Base-by-base conservation (phyloP, 2,329 filamentous ascomycete species). In the Ceratocystis cacaofunesta region DNA sequence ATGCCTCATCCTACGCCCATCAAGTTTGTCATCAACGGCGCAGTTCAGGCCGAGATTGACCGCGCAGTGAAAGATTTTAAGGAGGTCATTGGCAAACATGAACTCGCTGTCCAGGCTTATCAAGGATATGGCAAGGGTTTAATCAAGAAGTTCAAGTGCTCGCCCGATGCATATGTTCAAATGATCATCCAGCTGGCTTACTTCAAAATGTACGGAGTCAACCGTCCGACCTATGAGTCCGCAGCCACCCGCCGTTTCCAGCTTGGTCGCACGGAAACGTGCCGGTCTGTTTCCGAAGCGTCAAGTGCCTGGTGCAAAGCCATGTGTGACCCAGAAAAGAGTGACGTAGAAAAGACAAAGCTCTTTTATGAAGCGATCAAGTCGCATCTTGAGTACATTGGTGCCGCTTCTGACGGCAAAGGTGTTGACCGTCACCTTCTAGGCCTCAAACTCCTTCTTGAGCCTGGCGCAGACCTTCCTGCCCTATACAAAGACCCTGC, bases 141-240 rank as follows among this genome's bases (percentile, higher is more conserved):
- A 68, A 97, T 99, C 82, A 99, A 99, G 85, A 95, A 96, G 77
- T 97, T 99, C 85, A 95, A 91, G 79, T 96, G 90, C 84, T 95
- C 89, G 30, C 94, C 94, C 36, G 95, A 99, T 72, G 94, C 92
- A 41, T 99, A 95, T 76, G 91, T 97, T 52, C 94, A 99, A 78
- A 94, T 99, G 90, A 80, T 96, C 75, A 99, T 99, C 75, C 94
- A 99, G 77, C 85, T 97, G 64, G 94, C 94, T 48, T 99, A 99
- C 81, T 87, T 87, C 82, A 97, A 97, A 79, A 96, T 99, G 90
- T 96, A 95, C 77, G 94, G 94, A 80, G 90, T 92, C 82, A 96
- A 92, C 82, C 84, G 94, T 3, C 94, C 94, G 1, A 99, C 95
- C 0, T 99, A 99, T 79, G 94, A 99, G 78, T 96, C 92, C 4